Evolutionary conservation across 192 early-diverging fungal genomes (phyloP), one percentile per base, ranked within the genome.

Genomic region (Podochytrium sp.): DNA sequence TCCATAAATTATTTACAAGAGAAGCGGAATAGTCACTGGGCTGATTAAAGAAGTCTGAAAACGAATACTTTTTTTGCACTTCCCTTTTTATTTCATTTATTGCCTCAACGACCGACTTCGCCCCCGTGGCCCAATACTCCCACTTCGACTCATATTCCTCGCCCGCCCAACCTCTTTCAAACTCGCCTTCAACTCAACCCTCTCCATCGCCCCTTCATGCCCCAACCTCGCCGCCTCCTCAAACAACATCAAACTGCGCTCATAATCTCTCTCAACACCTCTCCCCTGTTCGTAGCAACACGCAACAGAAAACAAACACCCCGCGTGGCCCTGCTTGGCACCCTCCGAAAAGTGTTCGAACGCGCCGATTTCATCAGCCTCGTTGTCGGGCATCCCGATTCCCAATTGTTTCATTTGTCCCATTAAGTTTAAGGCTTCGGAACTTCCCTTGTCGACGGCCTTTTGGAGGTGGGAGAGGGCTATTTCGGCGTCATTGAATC

Each of bases 401-500:
- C 85, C 85, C 27, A 79, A 20, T 59, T 85, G 81, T 14, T 70
- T 56, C 71, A 84, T 43, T 52, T 84, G 73, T 20, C 86, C 86
- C 38, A 85, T 71, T 42, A 85, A 63, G 51, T 77, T 83, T 43
- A 84, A 75, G 10, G 86, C 86, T 7, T 85, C 81, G 16, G 81
- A 37, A 50, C 68, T 55, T 14, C 76, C 83, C 4, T 61, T 42
- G n/a, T 75, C 65, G 39, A 76, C 78, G 2, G 82, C 82, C 34
- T 49, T 50, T 37, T 58, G 49, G 3, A 83, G 49, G 38, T 81
- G 65, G 18, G 62, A 34, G 14, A 71, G 20, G 2, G 80, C 80
- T 10, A 68, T 47, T 32, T 60, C 47, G 47, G 70, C 50, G 32
- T 77, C 60, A 12, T 75, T 68, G 35, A 64, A 62, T 4, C 65